Evolutionary conservation across 2,329 filamentous ascomycete genomes (phyloP).

Genomic region (Exophiala alcalophila): DNA sequence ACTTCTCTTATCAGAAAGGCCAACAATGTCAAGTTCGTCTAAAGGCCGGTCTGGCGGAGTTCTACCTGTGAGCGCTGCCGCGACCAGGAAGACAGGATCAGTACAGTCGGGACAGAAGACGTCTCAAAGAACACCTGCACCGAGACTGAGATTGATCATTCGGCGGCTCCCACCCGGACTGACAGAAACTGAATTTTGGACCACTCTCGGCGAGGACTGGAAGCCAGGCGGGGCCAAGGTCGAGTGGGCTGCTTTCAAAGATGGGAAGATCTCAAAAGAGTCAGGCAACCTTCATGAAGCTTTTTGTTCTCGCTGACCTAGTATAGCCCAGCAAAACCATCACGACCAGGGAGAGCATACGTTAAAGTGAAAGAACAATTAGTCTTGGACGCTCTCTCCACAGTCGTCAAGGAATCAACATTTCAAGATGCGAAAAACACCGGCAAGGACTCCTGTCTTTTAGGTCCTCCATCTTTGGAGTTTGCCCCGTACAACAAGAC

Average conservation of each 20-base stretch:
- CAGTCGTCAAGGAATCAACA: conserved; percentile 63
- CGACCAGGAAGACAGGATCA: conserved; percentile 46
- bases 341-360: conserved; percentile 75
- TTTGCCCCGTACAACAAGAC: conserved; percentile 81
- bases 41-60: conserved; percentile 43
- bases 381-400: conserved; percentile 64
- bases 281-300: conserved; percentile 44
- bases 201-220: conserved; percentile 75
- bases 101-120: conserved; percentile 44
- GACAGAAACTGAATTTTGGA: conserved; percentile 72
- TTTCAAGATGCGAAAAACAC: conserved; percentile 84
- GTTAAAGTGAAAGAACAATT: conserved; percentile 73
- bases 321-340: conserved; percentile 74
- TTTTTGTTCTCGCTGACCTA: conserved; percentile 22
- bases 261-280: conserved; percentile 81
- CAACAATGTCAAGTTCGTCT: conserved; percentile 18
- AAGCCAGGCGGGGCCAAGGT: conserved; percentile 74
- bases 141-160: conserved; percentile 79
- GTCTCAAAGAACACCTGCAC: conserved; percentile 45
- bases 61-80: conserved; percentile 49
- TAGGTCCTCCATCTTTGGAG: conserved; percentile 77
- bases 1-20: conserved; percentile 2
- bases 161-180: conserved; percentile 82
- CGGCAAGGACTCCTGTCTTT: conserved; percentile 65
- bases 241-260: conserved; percentile 74